Percentiles rank a stretch among this genome's conserved stretches.
phyloP scores from a whole-genome alignment of 495 filamentous ascomycete genomes.

The Lindgomyces ingoldianus region DNA sequence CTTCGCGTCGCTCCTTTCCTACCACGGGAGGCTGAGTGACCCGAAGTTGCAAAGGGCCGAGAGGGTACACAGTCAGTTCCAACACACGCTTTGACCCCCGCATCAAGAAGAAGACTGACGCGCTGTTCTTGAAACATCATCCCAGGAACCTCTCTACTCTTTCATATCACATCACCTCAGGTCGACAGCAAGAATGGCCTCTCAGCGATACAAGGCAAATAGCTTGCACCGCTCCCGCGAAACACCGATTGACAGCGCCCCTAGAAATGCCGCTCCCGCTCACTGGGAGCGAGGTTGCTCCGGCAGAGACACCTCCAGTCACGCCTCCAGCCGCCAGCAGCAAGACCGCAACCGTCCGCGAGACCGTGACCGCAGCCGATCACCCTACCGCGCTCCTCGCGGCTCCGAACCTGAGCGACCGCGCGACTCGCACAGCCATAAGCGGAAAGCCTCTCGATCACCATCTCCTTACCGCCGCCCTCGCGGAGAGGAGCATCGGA shows the following conservation, averaged over 20 bases:
- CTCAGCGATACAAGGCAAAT: background rate
- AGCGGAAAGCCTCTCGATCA: background rate
- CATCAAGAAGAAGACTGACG: background rate
- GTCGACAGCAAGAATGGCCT: background rate
- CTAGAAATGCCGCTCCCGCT: background rate
- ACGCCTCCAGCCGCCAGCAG: background rate
- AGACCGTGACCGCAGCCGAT: background rate
- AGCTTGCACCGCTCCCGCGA: background rate
- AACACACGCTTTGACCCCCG: background rate
- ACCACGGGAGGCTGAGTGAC: background rate
- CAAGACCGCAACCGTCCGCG: background rate
- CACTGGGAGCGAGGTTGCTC: background rate
- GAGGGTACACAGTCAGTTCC: background rate
- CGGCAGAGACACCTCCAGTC: background rate
- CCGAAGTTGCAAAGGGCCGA: background rate
- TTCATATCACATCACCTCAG: background rate
- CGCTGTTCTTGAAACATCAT: background rate
- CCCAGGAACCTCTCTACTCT: background rate
- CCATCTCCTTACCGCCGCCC: background rate
- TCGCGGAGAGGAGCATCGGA: background rate
- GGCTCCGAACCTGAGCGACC: background rate
- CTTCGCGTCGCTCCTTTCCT: background rate
- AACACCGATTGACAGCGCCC: background rate
- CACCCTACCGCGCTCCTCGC: background rate
- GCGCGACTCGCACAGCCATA: background rate